phyloP scores from a whole-genome alignment of 192 early-diverging fungal genomes.

The Umbelopsis vinacea region DNA sequence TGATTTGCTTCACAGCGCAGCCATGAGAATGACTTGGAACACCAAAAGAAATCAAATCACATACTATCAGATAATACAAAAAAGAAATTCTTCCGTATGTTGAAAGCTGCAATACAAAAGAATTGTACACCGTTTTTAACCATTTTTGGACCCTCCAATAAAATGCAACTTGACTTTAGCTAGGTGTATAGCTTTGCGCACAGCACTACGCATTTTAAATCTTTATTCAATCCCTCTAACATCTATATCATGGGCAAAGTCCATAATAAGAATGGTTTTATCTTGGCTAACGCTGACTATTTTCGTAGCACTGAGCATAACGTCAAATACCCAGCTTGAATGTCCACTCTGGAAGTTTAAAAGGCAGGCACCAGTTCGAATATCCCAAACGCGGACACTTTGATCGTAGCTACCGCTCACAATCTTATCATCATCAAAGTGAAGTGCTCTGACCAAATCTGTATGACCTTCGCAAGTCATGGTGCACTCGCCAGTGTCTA shows the following conservation, averaged over 20 bases:
- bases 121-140: too few species aligned
- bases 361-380: slow-evolving; percentile 75
- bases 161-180: too few species aligned
- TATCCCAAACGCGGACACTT: slow-evolving; percentile 94
- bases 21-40: too few species aligned
- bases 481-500: slow-evolving; percentile 61
- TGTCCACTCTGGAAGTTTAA: slow-evolving; percentile 76
- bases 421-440: slow-evolving; percentile 80
- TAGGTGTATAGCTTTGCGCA: too few species aligned
- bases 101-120: too few species aligned
- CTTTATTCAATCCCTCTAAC: neutral
- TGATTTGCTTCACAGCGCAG: too few species aligned
- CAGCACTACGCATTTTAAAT: too few species aligned
- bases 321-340: slow-evolving; percentile 96
- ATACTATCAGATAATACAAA: too few species aligned
- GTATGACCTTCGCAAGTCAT: slow-evolving; percentile 70
- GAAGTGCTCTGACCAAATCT: slow-evolving; percentile 83
- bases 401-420: slow-evolving; percentile 95
- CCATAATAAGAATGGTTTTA: slow-evolving; percentile 49
- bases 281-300: slow-evolving; percentile 63
- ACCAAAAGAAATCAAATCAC: too few species aligned
- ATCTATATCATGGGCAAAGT: slow-evolving; percentile 47
- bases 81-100: too few species aligned
- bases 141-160: too few species aligned
- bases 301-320: slow-evolving; percentile 80